Conservation (phyloP, 2,329 filamentous ascomycete genomes). For the Diaporthe sp. region DNA sequence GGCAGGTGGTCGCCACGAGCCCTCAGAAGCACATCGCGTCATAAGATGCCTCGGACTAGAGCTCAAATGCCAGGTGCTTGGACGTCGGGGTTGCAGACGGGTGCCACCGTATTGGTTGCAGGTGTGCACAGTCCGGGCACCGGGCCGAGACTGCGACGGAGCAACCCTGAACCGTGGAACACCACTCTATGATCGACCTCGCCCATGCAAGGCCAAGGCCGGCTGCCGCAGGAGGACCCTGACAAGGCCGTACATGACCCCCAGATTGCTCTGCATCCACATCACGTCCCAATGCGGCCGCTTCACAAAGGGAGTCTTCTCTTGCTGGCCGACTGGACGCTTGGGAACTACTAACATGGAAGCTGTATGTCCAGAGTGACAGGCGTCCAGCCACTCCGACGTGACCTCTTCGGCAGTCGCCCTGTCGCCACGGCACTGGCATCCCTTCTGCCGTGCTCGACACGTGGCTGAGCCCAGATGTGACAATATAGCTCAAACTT, state of each 20-base stretch:
- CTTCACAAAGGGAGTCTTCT: conserved; percentile 5
- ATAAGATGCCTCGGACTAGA: conserved; percentile 27
- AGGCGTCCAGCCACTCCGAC: conserved; percentile 9
- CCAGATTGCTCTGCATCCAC: conserved; percentile 24
- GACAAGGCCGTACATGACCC: conserved; percentile 15
- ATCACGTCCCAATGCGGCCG: conserved; percentile 19
- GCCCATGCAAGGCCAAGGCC: conserved; percentile 14
- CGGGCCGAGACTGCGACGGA: conserved; percentile 31
- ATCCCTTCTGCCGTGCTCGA: conserved; percentile 26
- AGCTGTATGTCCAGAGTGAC: background rate
- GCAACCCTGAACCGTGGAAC: conserved; percentile 32
- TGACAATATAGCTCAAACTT: conserved; percentile 16
- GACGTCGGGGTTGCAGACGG: conserved; percentile 7
- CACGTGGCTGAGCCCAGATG: conserved; percentile 36
- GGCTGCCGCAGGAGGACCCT: conserved; percentile 23
- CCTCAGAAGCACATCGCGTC: conserved; percentile 18
- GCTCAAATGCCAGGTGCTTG: conserved; percentile 7
- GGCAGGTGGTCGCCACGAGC: background rate
- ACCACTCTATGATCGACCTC: conserved; percentile 12
- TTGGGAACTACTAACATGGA: conserved; percentile 1
- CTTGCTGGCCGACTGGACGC: background rate
- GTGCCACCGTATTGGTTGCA: conserved; percentile 26
- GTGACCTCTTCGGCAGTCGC: conserved; percentile 19
- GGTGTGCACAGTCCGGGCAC: conserved; percentile 24
- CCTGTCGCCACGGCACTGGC: conserved; percentile 22